Evolutionary conservation across 2,329 filamentous ascomycete genomes (phyloP).

Genomic region (Magnaporthiopsis rhizophila): DNA sequence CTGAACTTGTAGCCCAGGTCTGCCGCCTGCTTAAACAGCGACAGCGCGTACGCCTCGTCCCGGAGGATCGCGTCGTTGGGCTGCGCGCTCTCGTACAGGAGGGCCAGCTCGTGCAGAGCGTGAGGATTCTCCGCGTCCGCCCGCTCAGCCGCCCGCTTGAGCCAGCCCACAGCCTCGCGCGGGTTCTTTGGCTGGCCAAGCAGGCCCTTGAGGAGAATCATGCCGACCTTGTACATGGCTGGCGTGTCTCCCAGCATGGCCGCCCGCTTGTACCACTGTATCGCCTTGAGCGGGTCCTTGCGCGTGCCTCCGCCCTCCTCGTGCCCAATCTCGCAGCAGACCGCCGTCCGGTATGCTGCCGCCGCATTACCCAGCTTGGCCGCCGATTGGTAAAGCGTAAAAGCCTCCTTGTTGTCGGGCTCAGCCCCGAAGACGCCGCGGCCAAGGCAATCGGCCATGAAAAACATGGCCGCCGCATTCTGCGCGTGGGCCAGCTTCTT

Average conservation of each 20-base stretch:
- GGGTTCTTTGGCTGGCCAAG: slow-evolving; percentile 80
- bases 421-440: slow-evolving; percentile 72
- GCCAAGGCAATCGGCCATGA: slow-evolving; percentile 82
- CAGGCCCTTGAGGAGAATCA: slow-evolving; percentile 88
- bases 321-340: slow-evolving; percentile 93
- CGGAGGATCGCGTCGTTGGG: slow-evolving; percentile 66
- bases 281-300: slow-evolving; percentile 84
- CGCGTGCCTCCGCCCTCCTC: slow-evolving; percentile 92
- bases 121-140: slow-evolving; percentile 90
- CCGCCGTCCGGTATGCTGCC: slow-evolving; percentile 87
- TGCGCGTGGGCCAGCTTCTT: slow-evolving; percentile 74
- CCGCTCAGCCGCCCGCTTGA: slow-evolving; percentile 84
- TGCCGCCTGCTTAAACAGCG: slow-evolving; percentile 76
- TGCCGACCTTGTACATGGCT: slow-evolving; percentile 97
- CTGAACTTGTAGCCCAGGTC: slow-evolving; percentile 91
- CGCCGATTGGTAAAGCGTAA: slow-evolving; percentile 85
- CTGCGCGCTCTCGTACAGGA: slow-evolving; percentile 56
- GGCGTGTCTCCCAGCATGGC: slow-evolving; percentile 84
- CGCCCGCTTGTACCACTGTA: slow-evolving; percentile 96
- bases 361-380: slow-evolving; percentile 82
- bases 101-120: slow-evolving; percentile 79
- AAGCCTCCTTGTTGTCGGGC: slow-evolving; percentile 84
- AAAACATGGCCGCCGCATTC: slow-evolving; percentile 86
- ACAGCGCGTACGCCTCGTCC: slow-evolving; percentile 74
- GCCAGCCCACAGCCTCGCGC: slow-evolving; percentile 80